Evolutionary conservation across 768 basidiomycete species (phyloP).

Genomic region (Mycena indigotica): DNA sequence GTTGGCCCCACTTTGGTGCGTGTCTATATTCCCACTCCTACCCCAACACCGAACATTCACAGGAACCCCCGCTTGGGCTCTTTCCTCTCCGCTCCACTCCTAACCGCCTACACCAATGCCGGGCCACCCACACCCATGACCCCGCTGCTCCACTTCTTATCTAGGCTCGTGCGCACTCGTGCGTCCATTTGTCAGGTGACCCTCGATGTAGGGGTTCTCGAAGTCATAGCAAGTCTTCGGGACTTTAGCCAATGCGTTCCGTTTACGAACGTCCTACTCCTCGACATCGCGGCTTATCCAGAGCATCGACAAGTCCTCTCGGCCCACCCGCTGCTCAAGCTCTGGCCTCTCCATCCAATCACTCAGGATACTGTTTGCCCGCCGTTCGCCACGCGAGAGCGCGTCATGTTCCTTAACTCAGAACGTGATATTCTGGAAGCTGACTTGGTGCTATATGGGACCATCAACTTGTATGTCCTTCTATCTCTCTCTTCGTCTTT

Average conservation of each 20-base stretch:
- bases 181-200: constrained; percentile 14
- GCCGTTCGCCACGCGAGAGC: constrained; percentile 14
- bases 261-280: constrained; percentile 9
- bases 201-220: constrained; percentile 19
- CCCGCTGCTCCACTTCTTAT: constrained; percentile 19
- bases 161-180: constrained; percentile 9
- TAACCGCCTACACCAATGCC: constrained; percentile 2
- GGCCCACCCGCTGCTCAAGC: constrained; percentile 13
- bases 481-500: too few relatives aligned
- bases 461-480: constrained; percentile 20
- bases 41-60: neutral
- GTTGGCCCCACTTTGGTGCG: constrained; percentile 17
- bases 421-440: constrained; percentile 14
- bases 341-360: constrained; percentile 1
- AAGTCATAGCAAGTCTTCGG: constrained; percentile 11
- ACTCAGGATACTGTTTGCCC: neutral
- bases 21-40: neutral
- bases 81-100: constrained; percentile 11
- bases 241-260: neutral
- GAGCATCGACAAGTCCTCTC: constrained; percentile 8
- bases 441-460: constrained; percentile 7
- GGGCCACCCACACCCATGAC: neutral
- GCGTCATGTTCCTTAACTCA: constrained; percentile 4
- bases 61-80: constrained; percentile 12
- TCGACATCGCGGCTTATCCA: constrained; percentile 20